Evolutionary conservation across 129 eudicot species (phyloP), one percentile per base, ranked within the genome.

Genomic region (Centella asiatica): DNA sequence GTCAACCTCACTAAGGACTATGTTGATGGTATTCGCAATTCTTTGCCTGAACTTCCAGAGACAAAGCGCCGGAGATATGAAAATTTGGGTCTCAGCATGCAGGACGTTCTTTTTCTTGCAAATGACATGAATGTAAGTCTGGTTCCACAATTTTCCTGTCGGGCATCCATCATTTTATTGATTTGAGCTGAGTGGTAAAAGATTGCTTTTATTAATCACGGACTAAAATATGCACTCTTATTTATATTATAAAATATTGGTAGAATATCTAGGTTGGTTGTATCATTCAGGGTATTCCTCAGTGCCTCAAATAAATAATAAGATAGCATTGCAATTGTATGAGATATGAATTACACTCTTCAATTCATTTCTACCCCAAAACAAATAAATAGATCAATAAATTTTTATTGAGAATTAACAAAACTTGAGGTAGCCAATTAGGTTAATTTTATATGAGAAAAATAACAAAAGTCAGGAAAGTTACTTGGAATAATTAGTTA

Each of bases 41-140:
- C 92, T 28, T 69, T 92, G 60, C 98, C 98, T 45, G 98, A 92
- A 69, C 86, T 92, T 65, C 98, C 98, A 28, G 98, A 92, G 78
- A 67, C 49, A 73, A 92, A 87, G 73, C 85, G 98, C 49, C 76
- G 90, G 60, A 83, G 96, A 67, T 92, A 84, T 26, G 95, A 92
- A 72, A 67, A 74, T 34, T 68, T 92, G 88, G 96, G 95, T 66
- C 80, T 92, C 49, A 82, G 86, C 82, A 84, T 92, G 95, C 96
- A 84, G 62, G 98, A 92, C 60, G 64, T 92, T 71, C 90, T 92
- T 74, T 87, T 84, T 68, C 98, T 92, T 69, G 81, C 95, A 48
- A 87, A 92, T 65, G 98, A 92, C 62, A 74, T 80, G n/a, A 73
- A 67, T 65, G 98, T 87, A 84, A 79, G 98, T 80, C 61, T 44